Conservation (phyloP, 2,329 filamentous ascomycete genomes). For the Thermochaetoides dissita region DNA sequence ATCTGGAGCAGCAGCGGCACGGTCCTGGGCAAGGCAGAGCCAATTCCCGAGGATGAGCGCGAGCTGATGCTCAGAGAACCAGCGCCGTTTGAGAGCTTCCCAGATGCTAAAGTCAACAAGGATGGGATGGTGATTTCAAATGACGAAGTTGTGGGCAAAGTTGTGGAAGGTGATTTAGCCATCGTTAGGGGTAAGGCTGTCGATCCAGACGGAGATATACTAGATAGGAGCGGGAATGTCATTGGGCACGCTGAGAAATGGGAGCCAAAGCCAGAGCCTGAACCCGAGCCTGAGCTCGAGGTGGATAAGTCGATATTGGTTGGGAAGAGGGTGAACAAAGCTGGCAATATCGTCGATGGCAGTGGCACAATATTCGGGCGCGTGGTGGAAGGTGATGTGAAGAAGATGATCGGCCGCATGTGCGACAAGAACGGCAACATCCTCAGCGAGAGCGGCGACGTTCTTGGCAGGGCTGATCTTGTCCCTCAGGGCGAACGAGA, state of each 20-base stretch:
- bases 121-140: constrained; percentile 39
- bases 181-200: constrained; percentile 51
- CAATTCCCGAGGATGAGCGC: constrained; percentile 42
- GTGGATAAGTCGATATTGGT: constrained; percentile 48
- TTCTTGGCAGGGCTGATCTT: constrained; percentile 54
- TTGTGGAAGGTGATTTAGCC: constrained; percentile 51
- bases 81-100: constrained; percentile 45
- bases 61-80: constrained; percentile 30
- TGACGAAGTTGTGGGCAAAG: constrained; percentile 42
- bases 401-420: constrained; percentile 52
- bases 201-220: constrained; percentile 54
- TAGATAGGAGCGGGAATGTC: constrained; percentile 53
- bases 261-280: constrained; percentile 23
- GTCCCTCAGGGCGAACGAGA: constrained; percentile 53
- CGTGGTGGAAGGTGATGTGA: constrained; percentile 52
- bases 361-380: constrained; percentile 45
- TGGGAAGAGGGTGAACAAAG: constrained; percentile 59
- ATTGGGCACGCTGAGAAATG: constrained; percentile 35
- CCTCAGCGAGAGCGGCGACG: constrained; percentile 57
- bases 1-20: constrained; percentile 60
- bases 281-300: constrained; percentile 34
- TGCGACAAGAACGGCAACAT: constrained; percentile 59
- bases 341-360: constrained; percentile 45
- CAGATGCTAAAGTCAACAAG: constrained; percentile 36
- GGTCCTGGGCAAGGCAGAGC: constrained; percentile 52